Evolutionary conservation across 2,329 filamentous ascomycete species (phyloP).

Genomic region (Fusarium pseudograminearum): DNA sequence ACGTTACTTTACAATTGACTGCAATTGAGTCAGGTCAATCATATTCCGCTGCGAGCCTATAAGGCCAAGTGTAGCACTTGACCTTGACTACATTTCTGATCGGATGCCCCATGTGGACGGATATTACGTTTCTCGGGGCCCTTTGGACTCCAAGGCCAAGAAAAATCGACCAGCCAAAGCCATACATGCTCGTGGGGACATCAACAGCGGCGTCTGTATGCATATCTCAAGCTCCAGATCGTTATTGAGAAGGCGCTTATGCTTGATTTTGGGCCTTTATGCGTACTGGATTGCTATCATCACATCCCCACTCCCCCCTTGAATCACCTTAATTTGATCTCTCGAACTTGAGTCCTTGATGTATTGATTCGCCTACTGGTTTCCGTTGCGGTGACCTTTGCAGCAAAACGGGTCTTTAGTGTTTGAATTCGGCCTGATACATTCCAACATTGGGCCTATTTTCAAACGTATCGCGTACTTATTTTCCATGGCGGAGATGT

Average conservation of each 20-base stretch:
- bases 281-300: slow-evolving; percentile 18
- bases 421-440: slow-evolving; percentile 27
- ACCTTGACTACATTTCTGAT: not conserved
- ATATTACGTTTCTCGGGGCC: slow-evolving; percentile 3
- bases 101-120: not conserved
- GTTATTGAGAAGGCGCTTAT: slow-evolving; percentile 18
- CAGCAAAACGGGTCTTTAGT: slow-evolving; percentile 16
- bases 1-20: not conserved
- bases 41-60: slow-evolving; percentile 1
- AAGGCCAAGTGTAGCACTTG: slow-evolving; percentile 7
- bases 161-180: not conserved
- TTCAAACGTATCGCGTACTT: slow-evolving; percentile 25
- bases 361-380: slow-evolving; percentile 5
- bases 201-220: slow-evolving; percentile 5
- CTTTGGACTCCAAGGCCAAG: not conserved
- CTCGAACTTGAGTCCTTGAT: slow-evolving; percentile 4
- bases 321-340: slow-evolving; percentile 30
- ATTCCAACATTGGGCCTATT: slow-evolving; percentile 16
- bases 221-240: not conserved
- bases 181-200: slow-evolving; percentile 5
- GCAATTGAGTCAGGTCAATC: slow-evolving; percentile 20
- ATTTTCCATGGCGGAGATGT: slow-evolving; percentile 16
- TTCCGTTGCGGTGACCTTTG: not conserved
- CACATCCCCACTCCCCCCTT: slow-evolving; percentile 38
- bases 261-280: slow-evolving; percentile 8